Percentiles rank a stretch among this genome's conserved stretches.
These are phyloP conservation scores for Knoxia roxburghii DNA, from an alignment of 257 asterid genomes.

Conservation along the genomic window DNA sequence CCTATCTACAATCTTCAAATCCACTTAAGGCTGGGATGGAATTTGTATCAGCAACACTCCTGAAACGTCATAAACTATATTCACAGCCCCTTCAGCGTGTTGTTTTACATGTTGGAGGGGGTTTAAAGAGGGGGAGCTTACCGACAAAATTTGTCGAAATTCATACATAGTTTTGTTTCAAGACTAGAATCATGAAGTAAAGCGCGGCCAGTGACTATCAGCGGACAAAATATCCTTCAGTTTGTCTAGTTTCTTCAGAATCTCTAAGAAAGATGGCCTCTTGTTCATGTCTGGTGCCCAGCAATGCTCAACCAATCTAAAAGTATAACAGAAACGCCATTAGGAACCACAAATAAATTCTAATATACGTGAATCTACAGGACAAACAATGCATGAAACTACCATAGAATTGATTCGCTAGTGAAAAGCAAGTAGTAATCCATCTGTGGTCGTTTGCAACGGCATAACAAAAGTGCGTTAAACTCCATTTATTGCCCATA, in stretches of 20 bases:
- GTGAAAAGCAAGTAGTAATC: neutral
- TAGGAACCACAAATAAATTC: neutral
- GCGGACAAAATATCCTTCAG: slow-evolving; percentile 48
- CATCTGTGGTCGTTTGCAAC: neutral
- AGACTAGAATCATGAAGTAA: slow-evolving; percentile 30
- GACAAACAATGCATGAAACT: neutral
- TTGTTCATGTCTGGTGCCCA: slow-evolving; percentile 82
- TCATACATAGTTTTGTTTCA: neutral
- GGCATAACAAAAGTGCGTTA: neutral
- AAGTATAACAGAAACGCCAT: neutral
- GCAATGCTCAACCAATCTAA: slow-evolving; percentile 65
- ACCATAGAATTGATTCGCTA: neutral
- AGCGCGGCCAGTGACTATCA: slow-evolving; percentile 67
- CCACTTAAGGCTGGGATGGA: slow-evolving; percentile 13
- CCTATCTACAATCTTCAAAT: slow-evolving; percentile 1
- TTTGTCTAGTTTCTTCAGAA: slow-evolving; percentile 67
- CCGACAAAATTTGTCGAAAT: neutral
- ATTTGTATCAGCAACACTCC: slow-evolving; percentile 12
- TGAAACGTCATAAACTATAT: slow-evolving; percentile 17
- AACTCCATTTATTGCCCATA: too few relatives aligned
- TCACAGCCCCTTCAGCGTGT: slow-evolving; percentile 20
- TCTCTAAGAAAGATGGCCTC: slow-evolving; percentile 86
- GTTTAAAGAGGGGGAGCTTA: neutral
- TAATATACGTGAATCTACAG: neutral
- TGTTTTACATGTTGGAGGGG: slow-evolving; percentile 5